Base-by-base conservation (phyloP, 345 rosid genomes). In the Gossypium sturtianum region DNA sequence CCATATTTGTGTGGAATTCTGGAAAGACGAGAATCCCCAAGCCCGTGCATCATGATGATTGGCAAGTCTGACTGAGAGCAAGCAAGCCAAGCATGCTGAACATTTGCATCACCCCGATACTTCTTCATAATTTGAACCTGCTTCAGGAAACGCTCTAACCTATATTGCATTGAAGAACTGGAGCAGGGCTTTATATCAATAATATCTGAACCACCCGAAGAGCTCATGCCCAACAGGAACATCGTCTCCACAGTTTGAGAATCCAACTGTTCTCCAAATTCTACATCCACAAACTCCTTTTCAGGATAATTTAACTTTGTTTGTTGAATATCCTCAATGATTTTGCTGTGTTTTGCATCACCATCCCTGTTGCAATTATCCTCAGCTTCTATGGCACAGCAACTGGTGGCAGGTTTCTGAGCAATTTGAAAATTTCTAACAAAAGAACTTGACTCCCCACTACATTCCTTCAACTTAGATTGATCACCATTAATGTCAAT, bases 81-180 rank as follows among this genome's bases (percentile, higher is more conserved):
- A 84, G 91, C 87, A 84, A 96, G 99, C 99, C 99, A 96, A 22
- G 95, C 99, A 74, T 86, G 87, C 66, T 79, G 79, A 74, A 96
- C 84, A 77, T 91, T 93, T 47, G 97, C 91, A 78, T 87, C 84
- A 45, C 97, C 97, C n/a, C 98, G 97, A 65, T 78, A 82, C 70
- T 79, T 84, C 70, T 79, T 75, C 0, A 87, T 88, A 23, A 96
- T 85, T 71, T 91, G 93, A 70, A 85, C 82, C 81, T 96, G 99
- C 80, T 88, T 89, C 80, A 82, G 80, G 72, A 96, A 96, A 80
- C 92, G 86, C 73, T 88, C 93, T 29, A 84, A 74, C 23, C 93
- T 89, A 75, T 81, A 87, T 76, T 80, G 78, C 75, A 82, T 73
- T 19, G 74, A 59, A 67, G 78, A 44, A 80, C 91, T 81, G 10